Conservation (phyloP, 805 yeast species). For the Scheffersomyces lignosus region DNA sequence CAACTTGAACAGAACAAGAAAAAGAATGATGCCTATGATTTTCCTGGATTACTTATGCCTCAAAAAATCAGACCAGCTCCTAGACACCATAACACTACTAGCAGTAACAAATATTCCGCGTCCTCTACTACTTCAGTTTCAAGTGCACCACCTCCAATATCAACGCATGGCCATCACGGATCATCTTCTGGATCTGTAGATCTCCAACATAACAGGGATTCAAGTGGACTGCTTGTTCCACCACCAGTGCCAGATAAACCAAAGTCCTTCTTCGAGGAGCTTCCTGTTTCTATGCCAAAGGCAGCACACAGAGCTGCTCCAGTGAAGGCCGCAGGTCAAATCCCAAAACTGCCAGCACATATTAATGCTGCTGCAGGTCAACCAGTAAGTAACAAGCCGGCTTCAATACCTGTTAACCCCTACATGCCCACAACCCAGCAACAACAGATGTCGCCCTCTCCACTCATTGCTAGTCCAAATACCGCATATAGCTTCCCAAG, state of each 20-base stretch:
- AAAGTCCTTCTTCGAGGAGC: conserved; percentile 59
- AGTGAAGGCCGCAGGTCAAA: conserved; percentile 10
- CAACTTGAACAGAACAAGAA: conserved; percentile 49
- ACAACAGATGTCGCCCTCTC: conserved; percentile 3
- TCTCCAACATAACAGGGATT: too few relatives aligned
- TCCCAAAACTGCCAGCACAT: conserved; percentile 8
- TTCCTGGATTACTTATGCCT: conserved; percentile 57
- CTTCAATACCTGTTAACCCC: conserved; percentile 23
- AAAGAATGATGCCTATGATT: conserved; percentile 76
- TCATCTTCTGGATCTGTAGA: conserved; percentile 10
- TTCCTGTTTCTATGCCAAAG: conserved; percentile 44
- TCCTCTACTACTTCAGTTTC: conserved; percentile 2
- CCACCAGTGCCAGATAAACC: conserved; percentile 6
- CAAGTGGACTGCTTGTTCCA: too few relatives aligned
- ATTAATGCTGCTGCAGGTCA: conserved; percentile 1
- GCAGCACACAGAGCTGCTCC: conserved; percentile 30
- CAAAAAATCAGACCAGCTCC: conserved; percentile 40
- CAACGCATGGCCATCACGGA: background rate
- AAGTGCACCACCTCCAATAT: conserved; percentile 1
- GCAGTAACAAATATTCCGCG: conserved; percentile 4
- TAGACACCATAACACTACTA: conserved; percentile 22
- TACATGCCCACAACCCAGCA: conserved; percentile 12
- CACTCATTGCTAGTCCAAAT: background rate
- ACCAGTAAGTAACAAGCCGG: conserved; percentile 11
- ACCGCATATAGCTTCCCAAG: background rate